phyloP scores from a whole-genome alignment of 176 grass and related monocot species.

The Metroxylon sagu region DNA sequence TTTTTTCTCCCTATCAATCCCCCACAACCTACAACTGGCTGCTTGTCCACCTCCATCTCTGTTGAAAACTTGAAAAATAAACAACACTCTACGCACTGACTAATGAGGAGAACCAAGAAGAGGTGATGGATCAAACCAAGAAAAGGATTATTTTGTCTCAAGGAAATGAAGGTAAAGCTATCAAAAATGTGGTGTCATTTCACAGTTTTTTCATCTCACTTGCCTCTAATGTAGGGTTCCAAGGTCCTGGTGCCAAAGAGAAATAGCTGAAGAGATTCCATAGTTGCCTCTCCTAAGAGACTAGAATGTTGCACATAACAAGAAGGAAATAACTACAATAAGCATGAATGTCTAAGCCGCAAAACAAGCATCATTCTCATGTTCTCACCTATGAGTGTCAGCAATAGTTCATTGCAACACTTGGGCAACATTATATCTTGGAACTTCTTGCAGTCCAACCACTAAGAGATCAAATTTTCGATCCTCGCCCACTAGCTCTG shows the following conservation, averaged over 20 bases:
- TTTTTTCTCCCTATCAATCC: constrained; percentile 65
- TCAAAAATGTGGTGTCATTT: no score
- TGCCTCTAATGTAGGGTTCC: constrained; percentile 34
- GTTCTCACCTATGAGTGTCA: constrained; percentile 29
- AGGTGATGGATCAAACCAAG: no score
- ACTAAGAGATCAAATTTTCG: constrained; percentile 49
- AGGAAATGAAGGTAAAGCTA: constrained; percentile 6
- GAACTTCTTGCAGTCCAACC: constrained; percentile 52
- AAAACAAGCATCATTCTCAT: background rate
- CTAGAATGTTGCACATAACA: constrained; percentile 10
- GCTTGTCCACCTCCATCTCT: constrained; percentile 52
- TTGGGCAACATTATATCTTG: constrained; percentile 22
- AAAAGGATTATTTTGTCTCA: background rate
- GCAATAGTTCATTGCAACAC: constrained; percentile 41
- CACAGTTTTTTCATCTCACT: background rate
- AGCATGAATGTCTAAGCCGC: background rate
- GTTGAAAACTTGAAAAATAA: background rate
- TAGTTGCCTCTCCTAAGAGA: constrained; percentile 33
- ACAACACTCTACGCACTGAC: background rate
- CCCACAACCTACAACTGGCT: constrained; percentile 32
- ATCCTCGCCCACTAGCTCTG: constrained; percentile 30
- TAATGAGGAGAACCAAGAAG: background rate
- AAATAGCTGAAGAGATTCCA: constrained; percentile 60
- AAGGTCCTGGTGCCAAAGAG: constrained; percentile 47
- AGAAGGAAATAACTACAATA: no score